Percentiles rank a stretch among this genome's conserved stretches.
These are phyloP conservation scores for Luffa aegyptiaca DNA, from an alignment of 306 rosid genomes.

Conservation along the genomic window DNA sequence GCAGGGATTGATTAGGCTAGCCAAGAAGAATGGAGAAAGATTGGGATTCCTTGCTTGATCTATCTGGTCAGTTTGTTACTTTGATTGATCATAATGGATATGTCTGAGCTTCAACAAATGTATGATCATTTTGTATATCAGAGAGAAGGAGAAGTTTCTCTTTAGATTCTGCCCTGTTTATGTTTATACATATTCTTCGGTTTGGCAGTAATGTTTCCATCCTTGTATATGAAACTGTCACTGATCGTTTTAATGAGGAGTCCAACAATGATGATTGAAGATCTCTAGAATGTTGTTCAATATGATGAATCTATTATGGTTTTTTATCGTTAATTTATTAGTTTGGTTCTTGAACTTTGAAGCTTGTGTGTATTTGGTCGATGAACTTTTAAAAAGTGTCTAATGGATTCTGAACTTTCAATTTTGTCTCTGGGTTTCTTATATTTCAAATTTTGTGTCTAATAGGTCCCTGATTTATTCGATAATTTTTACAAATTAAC, in stretches of 20 bases:
- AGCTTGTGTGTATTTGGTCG: too few species aligned
- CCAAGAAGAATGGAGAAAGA: slow-evolving; percentile 94
- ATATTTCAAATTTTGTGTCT: too few species aligned
- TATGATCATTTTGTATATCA: neutral
- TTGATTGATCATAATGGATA: neutral
- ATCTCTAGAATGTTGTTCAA: neutral
- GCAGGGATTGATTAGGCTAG: slow-evolving; percentile 95
- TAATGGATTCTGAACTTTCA: too few species aligned
- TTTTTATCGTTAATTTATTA: neutral
- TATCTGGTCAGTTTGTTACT: neutral
- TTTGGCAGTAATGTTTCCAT: neutral
- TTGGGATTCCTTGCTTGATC: slow-evolving; percentile 87
- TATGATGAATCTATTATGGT: neutral
- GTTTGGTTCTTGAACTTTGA: too few species aligned
- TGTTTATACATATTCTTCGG: neutral
- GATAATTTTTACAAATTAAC: too few species aligned
- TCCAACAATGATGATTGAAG: neutral
- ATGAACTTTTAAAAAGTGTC: too few species aligned
- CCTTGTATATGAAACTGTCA: neutral
- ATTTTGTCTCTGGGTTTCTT: too few species aligned
- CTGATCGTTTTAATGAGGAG: neutral
- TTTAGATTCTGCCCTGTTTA: neutral
- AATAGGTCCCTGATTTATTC: too few species aligned
- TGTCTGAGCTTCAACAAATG: neutral
- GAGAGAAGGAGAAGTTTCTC: neutral